These are phyloP conservation scores for Saccharomycopsis sp. DNA, from an alignment of 805 yeast species.

Conservation along the genomic window DNA sequence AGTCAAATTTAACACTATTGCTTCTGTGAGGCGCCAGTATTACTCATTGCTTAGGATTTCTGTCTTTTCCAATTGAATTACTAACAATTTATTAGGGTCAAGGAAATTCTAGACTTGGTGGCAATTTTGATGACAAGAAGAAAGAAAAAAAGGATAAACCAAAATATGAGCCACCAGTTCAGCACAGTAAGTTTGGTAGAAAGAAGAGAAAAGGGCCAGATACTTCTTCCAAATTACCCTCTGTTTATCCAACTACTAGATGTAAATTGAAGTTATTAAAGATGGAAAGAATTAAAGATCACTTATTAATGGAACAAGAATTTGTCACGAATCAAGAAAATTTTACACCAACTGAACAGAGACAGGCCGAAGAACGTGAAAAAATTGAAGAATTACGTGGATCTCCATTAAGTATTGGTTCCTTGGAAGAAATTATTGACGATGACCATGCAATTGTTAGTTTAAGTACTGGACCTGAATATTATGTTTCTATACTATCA, in stretches of 20 bases:
- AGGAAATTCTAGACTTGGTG: slow-evolving; percentile 49
- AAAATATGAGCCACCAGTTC: slow-evolving; percentile 97
- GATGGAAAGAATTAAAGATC: slow-evolving; percentile 95
- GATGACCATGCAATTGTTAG: slow-evolving; percentile 99
- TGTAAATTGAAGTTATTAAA: slow-evolving; percentile 86
- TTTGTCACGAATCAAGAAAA: slow-evolving; percentile 93
- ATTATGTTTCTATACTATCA: slow-evolving; percentile 90
- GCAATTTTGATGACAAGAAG: slow-evolving; percentile 37
- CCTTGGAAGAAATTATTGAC: slow-evolving; percentile 93
- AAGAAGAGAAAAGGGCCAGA: slow-evolving; percentile 92
- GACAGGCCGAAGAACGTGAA: slow-evolving; percentile 92
- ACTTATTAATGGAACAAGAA: slow-evolving; percentile 88
- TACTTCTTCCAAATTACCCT: slow-evolving; percentile 76
- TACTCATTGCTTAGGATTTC: too few species aligned
- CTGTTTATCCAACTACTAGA: slow-evolving; percentile 85
- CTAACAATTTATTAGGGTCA: slow-evolving; percentile 36
- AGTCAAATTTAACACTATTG: too few species aligned
- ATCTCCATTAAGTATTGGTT: slow-evolving; percentile 92
- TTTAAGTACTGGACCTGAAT: slow-evolving; percentile 93
- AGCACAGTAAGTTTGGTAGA: slow-evolving; percentile 77
- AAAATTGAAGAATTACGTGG: slow-evolving; percentile 95
- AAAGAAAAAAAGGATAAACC: slow-evolving; percentile 81
- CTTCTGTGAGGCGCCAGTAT: too few species aligned
- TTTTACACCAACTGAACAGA: slow-evolving; percentile 92
- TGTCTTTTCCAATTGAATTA: neutral